Base-by-base conservation (phyloP, 495 filamentous ascomycete species). In the Parathielavia appendiculata region DNA sequence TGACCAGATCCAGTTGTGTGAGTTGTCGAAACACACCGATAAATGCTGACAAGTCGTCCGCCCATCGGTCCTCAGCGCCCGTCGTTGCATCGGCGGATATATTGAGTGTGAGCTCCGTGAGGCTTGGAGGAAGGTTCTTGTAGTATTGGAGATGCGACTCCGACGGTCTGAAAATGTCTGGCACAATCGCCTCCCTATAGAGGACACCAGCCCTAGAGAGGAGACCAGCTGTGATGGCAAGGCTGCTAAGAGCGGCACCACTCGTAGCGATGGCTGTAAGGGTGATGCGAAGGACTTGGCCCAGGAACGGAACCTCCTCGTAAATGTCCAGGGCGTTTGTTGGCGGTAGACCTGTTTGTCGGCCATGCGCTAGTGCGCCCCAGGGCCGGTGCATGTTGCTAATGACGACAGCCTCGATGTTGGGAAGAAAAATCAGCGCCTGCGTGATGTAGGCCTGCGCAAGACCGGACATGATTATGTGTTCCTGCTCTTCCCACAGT, bases 1-100 rank as follows among this genome's bases (percentile, higher is more conserved):
- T 44, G 41, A 44, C 19, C 16, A 44, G 44, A 46, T 46, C 44
- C 44, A 46, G 44, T 46, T 46, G 19, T 26, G 19, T 46, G 12
- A 46, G 20, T 23, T 46, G 44, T 46, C 44, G 44, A 46, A 46
- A 46, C 20, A 46, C 44, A 46, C 44, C 44, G 44, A 46, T 46
- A 46, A 46, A 46, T 46, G 44, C 44, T 46, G 19, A 46, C 13
- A 46, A 26, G 44, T 46, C 44, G 44, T 46, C 44, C 44, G 44
- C 44, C 41, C 41, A 44, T 44, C 41, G 41, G 41, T 44, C 41
- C 16, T 20, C 41, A 19, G 41, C 41, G 17, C 41, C n/a, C 41
- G n/a, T 44, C 41, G 41, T 44, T 44, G 41, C 41, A 16, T 19
- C 14, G 16, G 41, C 41, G 19, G 41, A 44, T 44, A 44, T 17